Evolutionary conservation across 1,139 yeast genomes (phyloP), one percentile per base, ranked within the genome.

Genomic region (Magnusiomyces fungicola): DNA sequence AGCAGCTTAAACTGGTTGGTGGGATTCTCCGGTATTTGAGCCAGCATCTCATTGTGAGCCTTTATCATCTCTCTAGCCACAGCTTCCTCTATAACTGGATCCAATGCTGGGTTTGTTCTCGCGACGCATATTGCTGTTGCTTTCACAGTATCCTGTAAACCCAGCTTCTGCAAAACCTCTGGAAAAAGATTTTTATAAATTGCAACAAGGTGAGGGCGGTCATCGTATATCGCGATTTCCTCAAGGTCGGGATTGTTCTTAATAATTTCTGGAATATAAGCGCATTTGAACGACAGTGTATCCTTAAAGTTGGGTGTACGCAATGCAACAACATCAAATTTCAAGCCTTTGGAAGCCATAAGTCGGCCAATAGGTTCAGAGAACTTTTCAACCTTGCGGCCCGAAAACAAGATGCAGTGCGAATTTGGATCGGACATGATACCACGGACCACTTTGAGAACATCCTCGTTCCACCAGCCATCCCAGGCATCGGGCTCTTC

Each of bases 381-480:
- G 53, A 73, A 73, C 7, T 50, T 46, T 3, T 51, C 53, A 33
- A 62, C 62, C 45, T 64, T 62, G 42, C 79, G 61, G 0, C 76
- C 78, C 0, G 78, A 70, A 56, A 74, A 58, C 12, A 75, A 52
- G 3, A 75, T 61, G 0, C 72, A 62, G 16, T 74, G 47, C 0
- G 70, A 63, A 6, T 61, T 60, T 0, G 63, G 61, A 27, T 67
- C 71, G 7, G 56, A 53, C 32, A 53, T 58, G 0, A 78, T 73
- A 45, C 59, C 39, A 23, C 54, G 50, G 4, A 70, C 64, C 45
- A 69, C 54, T 34, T 64, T 60, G 0, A 72, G 61, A 9, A 74
- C 55, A 22, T 71, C 69, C 6, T 64, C 64, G 49, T 71, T 71
- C 79, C 79, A 75, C 57, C 66, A 69, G 1, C 60, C 63, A 16